Conservation (phyloP, 768 basidiomycete species). For the Kwoniella europaea region DNA sequence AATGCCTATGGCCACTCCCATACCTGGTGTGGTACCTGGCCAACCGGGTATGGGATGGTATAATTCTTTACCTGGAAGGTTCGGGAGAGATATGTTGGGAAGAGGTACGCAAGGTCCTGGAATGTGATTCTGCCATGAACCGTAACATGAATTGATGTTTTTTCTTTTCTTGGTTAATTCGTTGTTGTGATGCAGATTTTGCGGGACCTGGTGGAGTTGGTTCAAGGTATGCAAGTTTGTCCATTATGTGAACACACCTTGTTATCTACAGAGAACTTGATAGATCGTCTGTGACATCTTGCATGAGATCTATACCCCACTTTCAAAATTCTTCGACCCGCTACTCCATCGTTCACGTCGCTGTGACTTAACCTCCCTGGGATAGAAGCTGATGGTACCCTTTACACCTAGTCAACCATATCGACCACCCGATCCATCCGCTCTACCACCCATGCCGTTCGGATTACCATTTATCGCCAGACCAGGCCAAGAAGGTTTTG, state of each 20-base stretch:
- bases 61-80: constrained; percentile 50
- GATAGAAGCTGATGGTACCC: constrained; percentile 4
- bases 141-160: constrained; percentile 19
- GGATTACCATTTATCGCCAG: constrained; percentile 53
- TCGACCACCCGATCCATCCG: constrained; percentile 51
- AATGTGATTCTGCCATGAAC: constrained; percentile 10
- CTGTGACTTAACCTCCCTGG: not conserved
- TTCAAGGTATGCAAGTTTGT: constrained; percentile 31
- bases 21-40: constrained; percentile 51
- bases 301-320: not conserved
- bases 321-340: too few relatives aligned
- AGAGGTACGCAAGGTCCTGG: constrained; percentile 40
- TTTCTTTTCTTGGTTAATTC: not conserved
- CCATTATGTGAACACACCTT: not conserved
- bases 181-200: constrained; percentile 36
- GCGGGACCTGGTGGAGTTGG: constrained; percentile 55
- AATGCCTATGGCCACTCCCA: constrained; percentile 41
- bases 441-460: constrained; percentile 47
- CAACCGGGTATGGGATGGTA: constrained; percentile 50
- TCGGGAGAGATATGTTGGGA: constrained; percentile 52
- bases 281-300: not conserved
- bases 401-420: constrained; percentile 45
- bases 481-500: constrained; percentile 55
- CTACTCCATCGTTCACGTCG: not conserved
- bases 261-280: too few relatives aligned